Evolutionary conservation across 2,329 filamentous ascomycete species (phyloP), one percentile per base, ranked within the genome.

Genomic region (Aphanoascus verrucosus): DNA sequence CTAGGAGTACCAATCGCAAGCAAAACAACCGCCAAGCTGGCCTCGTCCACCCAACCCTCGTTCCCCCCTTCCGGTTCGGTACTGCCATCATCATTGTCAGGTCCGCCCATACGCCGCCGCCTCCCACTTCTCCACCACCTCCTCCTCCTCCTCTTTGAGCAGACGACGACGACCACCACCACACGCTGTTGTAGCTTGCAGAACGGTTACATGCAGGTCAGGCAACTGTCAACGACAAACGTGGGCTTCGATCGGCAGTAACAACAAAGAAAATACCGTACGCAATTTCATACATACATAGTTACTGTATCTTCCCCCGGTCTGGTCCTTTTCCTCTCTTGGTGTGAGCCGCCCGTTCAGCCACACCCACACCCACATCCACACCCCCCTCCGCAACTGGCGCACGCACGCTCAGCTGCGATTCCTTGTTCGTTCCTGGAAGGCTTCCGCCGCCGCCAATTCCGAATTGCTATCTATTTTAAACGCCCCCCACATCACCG

Each of bases 181-280:
- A n/a, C 9, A 28, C 3, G 28, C 32, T 23, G 40, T 40, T 46
- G 34, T 46, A 53, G 35, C 37, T 38, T 53, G 51, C 51, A 53
- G 51, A 28, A 46, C 54, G 42, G 19, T 50, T 57, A 56, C 48
- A 53, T 54, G 56, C 54, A 56, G 49, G 32, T 38, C 46, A 19
- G 52, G 17, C 32, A 32, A 34, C 15, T 51, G 50, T 44, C 38
- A 51, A 31, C 31, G 31, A 35, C 56, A 51, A 57, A 59, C 57
- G 57, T 57, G 57, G 52, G 53, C 54, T 51, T 56, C 55, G 56
- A 57, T 59, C 56, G 56, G 53, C 56, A 28, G 23, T 28, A 28
- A 28, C 23, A 53, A 53, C 50, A 47, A 46, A 53, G 44, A 37
- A 57, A n/a, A n/a, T n/a, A n/a, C n/a, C n/a, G n/a, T 49, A 55